Evolutionary conservation across 2,329 filamentous ascomycete genomes (phyloP).

Genomic region (Trichothecium sympodiale): DNA sequence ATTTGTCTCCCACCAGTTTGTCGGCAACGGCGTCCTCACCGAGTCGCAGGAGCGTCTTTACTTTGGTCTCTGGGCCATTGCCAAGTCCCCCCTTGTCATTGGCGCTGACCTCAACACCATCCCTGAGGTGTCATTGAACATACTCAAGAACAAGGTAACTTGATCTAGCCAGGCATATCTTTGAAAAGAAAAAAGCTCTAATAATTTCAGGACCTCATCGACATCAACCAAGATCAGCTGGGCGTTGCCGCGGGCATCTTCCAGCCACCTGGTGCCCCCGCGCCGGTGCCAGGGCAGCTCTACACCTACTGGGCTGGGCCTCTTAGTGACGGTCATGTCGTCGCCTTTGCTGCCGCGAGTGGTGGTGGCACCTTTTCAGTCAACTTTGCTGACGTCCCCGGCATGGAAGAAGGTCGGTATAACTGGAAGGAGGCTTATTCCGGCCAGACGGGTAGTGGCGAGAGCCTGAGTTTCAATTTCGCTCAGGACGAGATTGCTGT

Average conservation of each 20-base stretch:
- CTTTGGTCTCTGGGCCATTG: slow-evolving; percentile 17
- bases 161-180: no score
- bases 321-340: slow-evolving; percentile 20
- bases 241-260: slow-evolving; percentile 14
- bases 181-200: no score
- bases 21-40: slow-evolving; percentile 10
- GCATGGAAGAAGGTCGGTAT: slow-evolving; percentile 24
- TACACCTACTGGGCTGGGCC: slow-evolving; percentile 30
- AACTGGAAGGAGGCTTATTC: slow-evolving; percentile 24
- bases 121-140: slow-evolving; percentile 7
- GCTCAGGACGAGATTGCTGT: slow-evolving; percentile 14
- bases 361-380: slow-evolving; percentile 29
- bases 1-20: slow-evolving; percentile 7
- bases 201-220: slow-evolving; percentile 11
- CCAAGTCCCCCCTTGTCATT: slow-evolving; percentile 14
- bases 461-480: slow-evolving; percentile 10
- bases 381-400: slow-evolving; percentile 30
- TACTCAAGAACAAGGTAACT: slow-evolving; percentile 11
- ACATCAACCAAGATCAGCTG: slow-evolving; percentile 15
- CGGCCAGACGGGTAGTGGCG: slow-evolving; percentile 12
- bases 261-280: slow-evolving; percentile 13
- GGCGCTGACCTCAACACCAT: slow-evolving; percentile 14
- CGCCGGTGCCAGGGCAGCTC: slow-evolving; percentile 26
- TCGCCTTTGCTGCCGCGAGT: slow-evolving; percentile 25
- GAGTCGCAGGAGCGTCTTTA: slow-evolving; percentile 13